Evolutionary conservation across 148 eudicot genomes (phyloP).

Genomic region (Hydrangea macrophylla): DNA sequence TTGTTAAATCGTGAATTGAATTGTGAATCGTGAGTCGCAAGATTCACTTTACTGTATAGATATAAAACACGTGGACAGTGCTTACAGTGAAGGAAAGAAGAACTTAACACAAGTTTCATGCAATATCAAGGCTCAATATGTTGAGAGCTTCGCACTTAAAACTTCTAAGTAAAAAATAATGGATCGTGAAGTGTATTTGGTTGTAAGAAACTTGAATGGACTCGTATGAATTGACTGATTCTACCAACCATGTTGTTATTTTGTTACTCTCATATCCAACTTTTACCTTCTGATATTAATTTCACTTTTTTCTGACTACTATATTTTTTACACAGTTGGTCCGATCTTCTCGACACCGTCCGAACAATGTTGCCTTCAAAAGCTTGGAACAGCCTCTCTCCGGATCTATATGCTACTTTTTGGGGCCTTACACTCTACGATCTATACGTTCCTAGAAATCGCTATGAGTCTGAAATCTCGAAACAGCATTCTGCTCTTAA

Average conservation of each 20-base stretch:
- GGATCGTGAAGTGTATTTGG: no score
- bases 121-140: no score
- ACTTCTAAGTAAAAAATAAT: no score
- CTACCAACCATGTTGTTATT: neutral
- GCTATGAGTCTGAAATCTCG: conserved; percentile 88
- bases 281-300: neutral
- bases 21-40: no score
- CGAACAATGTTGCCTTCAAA: conserved; percentile 82
- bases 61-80: no score
- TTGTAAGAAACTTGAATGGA: neutral
- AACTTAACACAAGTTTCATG: no score
- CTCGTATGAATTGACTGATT: neutral
- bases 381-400: conserved; percentile 98
- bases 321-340: conserved; percentile 60
- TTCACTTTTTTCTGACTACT: neutral
- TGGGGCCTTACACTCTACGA: conserved; percentile 98
- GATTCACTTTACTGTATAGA: no score
- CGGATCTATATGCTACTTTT: conserved; percentile 92
- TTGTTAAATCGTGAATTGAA: no score
- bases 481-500: conserved; percentile 89
- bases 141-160: no score
- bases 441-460: conserved; percentile 86
- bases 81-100: no score
- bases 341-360: conserved; percentile 75
- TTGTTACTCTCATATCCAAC: neutral